These are phyloP conservation scores for Phyllosticta citrichinensis DNA, from an alignment of 2,329 filamentous ascomycete genomes.

Conservation along the genomic window DNA sequence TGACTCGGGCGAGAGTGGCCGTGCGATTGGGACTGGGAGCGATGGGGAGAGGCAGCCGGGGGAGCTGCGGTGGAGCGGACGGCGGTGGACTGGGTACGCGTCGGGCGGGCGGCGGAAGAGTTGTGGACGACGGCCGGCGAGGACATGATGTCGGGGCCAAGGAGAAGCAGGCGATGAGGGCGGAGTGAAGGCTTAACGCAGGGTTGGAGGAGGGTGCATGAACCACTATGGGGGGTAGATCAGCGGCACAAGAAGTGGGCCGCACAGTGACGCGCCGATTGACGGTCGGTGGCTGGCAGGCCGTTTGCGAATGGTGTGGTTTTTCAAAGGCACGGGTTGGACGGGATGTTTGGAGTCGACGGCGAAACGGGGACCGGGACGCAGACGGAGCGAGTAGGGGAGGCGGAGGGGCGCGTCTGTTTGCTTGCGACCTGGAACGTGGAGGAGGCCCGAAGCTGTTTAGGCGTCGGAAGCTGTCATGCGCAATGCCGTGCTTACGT, in stretches of 20 bases:
- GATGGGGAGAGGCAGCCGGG: conserved; percentile 21
- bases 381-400: neutral
- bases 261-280: neutral
- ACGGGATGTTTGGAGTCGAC: neutral
- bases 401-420: neutral
- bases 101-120: conserved; percentile 21
- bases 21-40: conserved; percentile 26
- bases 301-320: neutral
- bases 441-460: neutral
- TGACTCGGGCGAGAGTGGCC: conserved; percentile 18
- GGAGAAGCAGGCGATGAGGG: conserved; percentile 18
- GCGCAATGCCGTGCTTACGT: neutral
- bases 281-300: neutral
- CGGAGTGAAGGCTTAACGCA: conserved; percentile 9
- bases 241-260: neutral
- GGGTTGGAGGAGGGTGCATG: neutral
- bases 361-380: neutral
- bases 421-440: neutral
- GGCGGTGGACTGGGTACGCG: conserved; percentile 27
- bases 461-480: neutral
- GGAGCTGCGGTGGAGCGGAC: conserved; percentile 18
- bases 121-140: conserved; percentile 33
- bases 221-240: neutral
- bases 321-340: neutral
- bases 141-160: conserved; percentile 24